Evolutionary conservation across 306 rosid genomes (phyloP).

Genomic region (Malus fusca): DNA sequence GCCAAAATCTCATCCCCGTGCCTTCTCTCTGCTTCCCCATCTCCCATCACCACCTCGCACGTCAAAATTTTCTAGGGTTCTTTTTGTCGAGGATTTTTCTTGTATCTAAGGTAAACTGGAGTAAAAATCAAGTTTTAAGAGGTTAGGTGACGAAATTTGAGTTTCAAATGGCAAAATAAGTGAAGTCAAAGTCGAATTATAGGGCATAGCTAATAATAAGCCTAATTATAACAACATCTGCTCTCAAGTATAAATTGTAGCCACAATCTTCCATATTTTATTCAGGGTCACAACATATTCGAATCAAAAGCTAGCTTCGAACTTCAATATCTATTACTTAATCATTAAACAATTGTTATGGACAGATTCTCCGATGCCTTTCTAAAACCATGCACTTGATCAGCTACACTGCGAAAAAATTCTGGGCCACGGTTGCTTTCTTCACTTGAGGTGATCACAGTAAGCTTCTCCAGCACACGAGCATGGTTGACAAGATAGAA

Average conservation of each 20-base stretch:
- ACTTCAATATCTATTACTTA: neutral
- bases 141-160: too few species aligned
- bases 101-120: too few species aligned
- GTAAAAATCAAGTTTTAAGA: too few species aligned
- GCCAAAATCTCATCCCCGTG: too few species aligned
- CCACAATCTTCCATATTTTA: neutral
- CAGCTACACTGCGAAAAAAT: neutral
- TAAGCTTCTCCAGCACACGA: neutral
- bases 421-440: neutral
- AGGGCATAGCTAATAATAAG: too few species aligned
- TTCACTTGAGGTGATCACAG: neutral
- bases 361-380: constrained; percentile 2
- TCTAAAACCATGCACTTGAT: rapidly evolving
- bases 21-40: too few species aligned
- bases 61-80: too few species aligned
- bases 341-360: neutral
- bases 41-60: too few species aligned
- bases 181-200: too few species aligned
- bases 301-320: neutral
- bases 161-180: too few species aligned
- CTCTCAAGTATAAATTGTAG: neutral
- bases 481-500: neutral
- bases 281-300: neutral
- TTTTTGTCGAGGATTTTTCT: too few species aligned
- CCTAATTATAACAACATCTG: too few species aligned